These are phyloP conservation scores for Lojkania enalia DNA, from an alignment of 2,329 filamentous ascomycete genomes.

Conservation along the genomic window DNA sequence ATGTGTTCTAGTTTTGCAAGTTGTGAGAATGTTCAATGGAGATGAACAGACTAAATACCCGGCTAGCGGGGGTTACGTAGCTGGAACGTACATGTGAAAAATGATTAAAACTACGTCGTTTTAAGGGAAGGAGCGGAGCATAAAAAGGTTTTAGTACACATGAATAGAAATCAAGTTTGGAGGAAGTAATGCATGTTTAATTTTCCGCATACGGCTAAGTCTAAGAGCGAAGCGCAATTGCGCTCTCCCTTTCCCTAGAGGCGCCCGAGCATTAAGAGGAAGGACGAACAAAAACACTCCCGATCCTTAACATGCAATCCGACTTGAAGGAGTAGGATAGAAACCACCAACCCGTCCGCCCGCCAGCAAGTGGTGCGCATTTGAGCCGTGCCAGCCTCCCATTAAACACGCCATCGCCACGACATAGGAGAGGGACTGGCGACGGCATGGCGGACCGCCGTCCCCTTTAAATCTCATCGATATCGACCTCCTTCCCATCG, in stretches of 20 bases:
- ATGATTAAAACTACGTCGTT: too few species aligned
- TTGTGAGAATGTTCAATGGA: too few species aligned
- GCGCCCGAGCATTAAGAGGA: neutral
- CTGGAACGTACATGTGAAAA: too few species aligned
- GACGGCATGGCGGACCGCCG: constrained; percentile 43
- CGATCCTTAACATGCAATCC: neutral
- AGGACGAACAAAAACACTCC: neutral
- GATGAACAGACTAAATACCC: too few species aligned
- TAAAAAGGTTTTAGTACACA: too few species aligned
- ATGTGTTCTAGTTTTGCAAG: too few species aligned
- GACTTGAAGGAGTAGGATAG: neutral
- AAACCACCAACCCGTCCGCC: constrained; percentile 35
- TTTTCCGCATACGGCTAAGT: neutral
- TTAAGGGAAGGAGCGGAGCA: too few species aligned
- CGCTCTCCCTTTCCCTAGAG: too few species aligned
- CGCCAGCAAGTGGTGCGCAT: constrained; percentile 45
- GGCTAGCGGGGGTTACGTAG: too few species aligned
- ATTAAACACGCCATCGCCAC: constrained; percentile 2
- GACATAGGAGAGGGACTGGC: constrained; percentile 20
- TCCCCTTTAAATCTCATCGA: constrained; percentile 79
- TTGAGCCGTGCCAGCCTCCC: constrained; percentile 37
- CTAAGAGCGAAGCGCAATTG: too few species aligned
- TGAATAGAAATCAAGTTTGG: too few species aligned
- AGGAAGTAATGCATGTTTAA: neutral
- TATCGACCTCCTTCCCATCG: constrained; percentile 81